phyloP scores from a whole-genome alignment of 495 filamentous ascomycete genomes.

The Hypoxylon fragiforme region DNA sequence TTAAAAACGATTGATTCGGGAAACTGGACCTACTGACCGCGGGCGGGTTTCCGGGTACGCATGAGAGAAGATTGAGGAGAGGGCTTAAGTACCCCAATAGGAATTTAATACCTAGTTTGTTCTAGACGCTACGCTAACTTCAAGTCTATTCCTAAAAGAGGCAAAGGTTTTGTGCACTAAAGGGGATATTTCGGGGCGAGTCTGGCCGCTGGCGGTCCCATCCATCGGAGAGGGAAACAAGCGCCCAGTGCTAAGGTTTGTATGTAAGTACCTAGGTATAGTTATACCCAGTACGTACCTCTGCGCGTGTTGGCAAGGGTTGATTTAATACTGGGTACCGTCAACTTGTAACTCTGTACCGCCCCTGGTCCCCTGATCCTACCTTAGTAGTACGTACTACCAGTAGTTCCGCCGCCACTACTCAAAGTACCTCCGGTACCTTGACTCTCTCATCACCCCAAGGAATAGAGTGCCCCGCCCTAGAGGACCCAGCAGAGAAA shows the following conservation, averaged over 20 bases:
- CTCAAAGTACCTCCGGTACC: neutral
- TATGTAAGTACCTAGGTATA: too few species aligned
- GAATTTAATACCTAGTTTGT: slow-evolving; percentile 30
- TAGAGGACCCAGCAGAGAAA: slow-evolving; percentile 9
- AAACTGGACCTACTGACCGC: slow-evolving; percentile 39
- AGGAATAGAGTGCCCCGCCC: slow-evolving; percentile 15
- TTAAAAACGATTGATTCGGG: too few species aligned
- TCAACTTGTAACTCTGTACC: too few species aligned
- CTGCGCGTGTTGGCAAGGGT: slow-evolving; percentile 35
- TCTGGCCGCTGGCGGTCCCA: slow-evolving; percentile 31
- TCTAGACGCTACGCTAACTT: slow-evolving; percentile 20
- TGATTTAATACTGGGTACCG: slow-evolving; percentile 3
- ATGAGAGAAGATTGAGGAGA: neutral
- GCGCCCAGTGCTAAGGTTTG: too few species aligned
- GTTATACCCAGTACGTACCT: slow-evolving; percentile 5
- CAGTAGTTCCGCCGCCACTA: slow-evolving; percentile 32
- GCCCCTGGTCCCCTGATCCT: slow-evolving; percentile 29
- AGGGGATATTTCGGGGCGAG: slow-evolving; percentile 33
- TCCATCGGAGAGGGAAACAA: slow-evolving; percentile 25
- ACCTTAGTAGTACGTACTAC: too few species aligned
- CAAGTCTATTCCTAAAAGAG: slow-evolving; percentile 3
- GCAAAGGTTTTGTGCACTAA: slow-evolving; percentile 14
- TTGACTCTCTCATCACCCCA: slow-evolving; percentile 10
- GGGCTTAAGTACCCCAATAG: slow-evolving; percentile 38
- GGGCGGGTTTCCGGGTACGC: slow-evolving; percentile 31